Conservation (phyloP, 2,329 filamentous ascomycete genomes). For the Fusarium sp. region DNA sequence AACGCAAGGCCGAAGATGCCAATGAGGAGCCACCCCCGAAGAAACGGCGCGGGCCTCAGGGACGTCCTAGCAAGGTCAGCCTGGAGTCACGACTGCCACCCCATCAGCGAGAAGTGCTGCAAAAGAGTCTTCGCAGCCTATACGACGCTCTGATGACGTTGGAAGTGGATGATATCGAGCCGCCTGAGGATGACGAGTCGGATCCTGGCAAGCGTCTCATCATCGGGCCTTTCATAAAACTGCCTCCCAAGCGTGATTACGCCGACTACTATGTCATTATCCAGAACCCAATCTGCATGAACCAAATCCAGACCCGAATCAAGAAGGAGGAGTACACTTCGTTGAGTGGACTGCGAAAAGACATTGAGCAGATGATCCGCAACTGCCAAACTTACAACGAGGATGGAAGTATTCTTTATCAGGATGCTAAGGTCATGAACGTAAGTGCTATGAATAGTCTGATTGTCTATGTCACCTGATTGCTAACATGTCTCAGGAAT, state of each 20-base stretch:
- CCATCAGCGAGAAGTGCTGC: constrained; percentile 82
- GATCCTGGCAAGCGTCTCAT: constrained; percentile 80
- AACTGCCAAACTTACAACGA: constrained; percentile 98
- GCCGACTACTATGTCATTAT: constrained; percentile 97
- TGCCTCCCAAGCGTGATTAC: constrained; percentile 90
- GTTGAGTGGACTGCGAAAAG: constrained; percentile 83
- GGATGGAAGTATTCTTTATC: constrained; percentile 90
- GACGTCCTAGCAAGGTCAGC: constrained; percentile 73
- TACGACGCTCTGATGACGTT: constrained; percentile 87
- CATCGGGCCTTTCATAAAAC: constrained; percentile 93
- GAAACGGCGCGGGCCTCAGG: constrained; percentile 81
- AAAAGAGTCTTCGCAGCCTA: constrained; percentile 82
- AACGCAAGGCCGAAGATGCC: constrained; percentile 88
- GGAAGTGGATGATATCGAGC: constrained; percentile 80
- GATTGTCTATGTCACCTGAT: not conserved
- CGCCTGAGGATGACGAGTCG: constrained; percentile 70
- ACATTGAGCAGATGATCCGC: constrained; percentile 86
- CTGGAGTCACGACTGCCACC: constrained; percentile 68
- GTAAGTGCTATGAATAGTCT: constrained; percentile 61
- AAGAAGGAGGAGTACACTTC: constrained; percentile 94
- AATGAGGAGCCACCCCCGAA: constrained; percentile 84
- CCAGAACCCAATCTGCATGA: constrained; percentile 93
- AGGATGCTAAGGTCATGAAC: constrained; percentile 94
- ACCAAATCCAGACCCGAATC: constrained; percentile 93
- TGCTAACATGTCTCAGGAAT: constrained; percentile 65